phyloP scores from a whole-genome alignment of 177 flowering plant species.

The Vitis hybrid region DNA sequence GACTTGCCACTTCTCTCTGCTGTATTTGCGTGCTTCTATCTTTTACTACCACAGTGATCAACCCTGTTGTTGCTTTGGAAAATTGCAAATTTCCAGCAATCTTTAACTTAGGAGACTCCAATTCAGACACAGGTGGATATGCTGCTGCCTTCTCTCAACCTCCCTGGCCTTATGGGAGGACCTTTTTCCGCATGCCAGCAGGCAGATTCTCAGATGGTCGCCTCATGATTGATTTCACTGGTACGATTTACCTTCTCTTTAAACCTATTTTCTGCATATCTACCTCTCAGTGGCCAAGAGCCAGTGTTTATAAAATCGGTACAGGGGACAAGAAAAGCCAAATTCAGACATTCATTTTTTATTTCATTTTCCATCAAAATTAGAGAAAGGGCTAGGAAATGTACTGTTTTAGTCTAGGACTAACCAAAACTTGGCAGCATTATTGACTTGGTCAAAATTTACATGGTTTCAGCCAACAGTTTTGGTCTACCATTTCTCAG shows the following conservation, averaged over 20 bases:
- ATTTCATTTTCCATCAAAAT: no score
- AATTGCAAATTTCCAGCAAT: conserved; percentile 25
- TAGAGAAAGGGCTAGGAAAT: no score
- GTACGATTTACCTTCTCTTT: conserved; percentile 2
- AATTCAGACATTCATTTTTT: no score
- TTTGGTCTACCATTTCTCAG: conserved; percentile 21
- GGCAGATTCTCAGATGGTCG: conserved; percentile 22
- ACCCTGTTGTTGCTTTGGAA: not conserved
- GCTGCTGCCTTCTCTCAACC: conserved; percentile 6
- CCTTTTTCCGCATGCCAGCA: conserved; percentile 18
- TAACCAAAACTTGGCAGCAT: no score
- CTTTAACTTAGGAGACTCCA: conserved; percentile 29
- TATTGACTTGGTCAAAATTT: not conserved
- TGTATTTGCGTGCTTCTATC: not conserved
- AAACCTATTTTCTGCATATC: no score
- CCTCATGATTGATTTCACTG: conserved; percentile 25
- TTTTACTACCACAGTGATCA: not conserved
- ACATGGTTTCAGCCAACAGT: conserved; percentile 15
- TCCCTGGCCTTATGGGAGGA: conserved; percentile 14
- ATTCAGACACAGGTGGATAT: conserved; percentile 30
- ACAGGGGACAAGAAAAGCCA: no score
- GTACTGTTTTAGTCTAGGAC: no score
- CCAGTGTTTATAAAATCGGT: no score
- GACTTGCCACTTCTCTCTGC: not conserved
- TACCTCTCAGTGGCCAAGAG: no score